Base-by-base conservation (phyloP, 257 asterid genomes). In the Plantago major region DNA sequence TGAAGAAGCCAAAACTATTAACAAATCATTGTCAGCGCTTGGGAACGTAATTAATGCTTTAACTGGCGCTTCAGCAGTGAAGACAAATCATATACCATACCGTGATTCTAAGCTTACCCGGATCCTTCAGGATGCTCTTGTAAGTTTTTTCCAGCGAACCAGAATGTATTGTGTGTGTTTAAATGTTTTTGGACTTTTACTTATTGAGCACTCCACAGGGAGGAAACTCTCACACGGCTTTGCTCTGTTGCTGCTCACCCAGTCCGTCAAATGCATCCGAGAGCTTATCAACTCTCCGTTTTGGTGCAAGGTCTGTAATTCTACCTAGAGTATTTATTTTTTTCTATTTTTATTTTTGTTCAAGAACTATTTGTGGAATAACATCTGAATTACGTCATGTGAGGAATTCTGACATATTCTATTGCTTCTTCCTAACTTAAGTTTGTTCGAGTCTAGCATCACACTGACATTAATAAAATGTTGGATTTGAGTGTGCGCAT, bases 191-290 rank as follows among this genome's bases (percentile, higher is more conserved):
- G 45, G 17, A 64, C 26, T 60, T 62, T 63, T 40, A 75, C 69
- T 74, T 51, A 63, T 47, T 62, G 50, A 70, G 58, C 40, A 14
- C 63, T 76, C 65, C 49, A 46, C 83, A 89, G 97, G 90, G 95
- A 50, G 94, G 94, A 63, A 81, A 70, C 73, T 84, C 94, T 54
- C 85, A 81, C 68, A 82, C 95, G 67, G 85, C 95, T 42, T 68
- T 89, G 74, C 93, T 89, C 43, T 89, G 94, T 60, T 89, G 97
- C 79, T 89, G 97, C 78, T 89, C 97, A 17, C 97, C 97, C 54
- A 82, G 95, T 68, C 87, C 89, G 30, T 82, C 75, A 74, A 85
- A 84, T 79, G 84, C 83, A 64, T 66, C 87, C 46, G 97, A 86
- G 76, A 89, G 86, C 77, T 81, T 89, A 60, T 89, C 95, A 55